Percentiles rank a stretch among this genome's conserved stretches.
Evolutionary conservation across 2,329 filamentous ascomycete genomes (phyloP).

Genomic region (Colletotrichum musicola): DNA sequence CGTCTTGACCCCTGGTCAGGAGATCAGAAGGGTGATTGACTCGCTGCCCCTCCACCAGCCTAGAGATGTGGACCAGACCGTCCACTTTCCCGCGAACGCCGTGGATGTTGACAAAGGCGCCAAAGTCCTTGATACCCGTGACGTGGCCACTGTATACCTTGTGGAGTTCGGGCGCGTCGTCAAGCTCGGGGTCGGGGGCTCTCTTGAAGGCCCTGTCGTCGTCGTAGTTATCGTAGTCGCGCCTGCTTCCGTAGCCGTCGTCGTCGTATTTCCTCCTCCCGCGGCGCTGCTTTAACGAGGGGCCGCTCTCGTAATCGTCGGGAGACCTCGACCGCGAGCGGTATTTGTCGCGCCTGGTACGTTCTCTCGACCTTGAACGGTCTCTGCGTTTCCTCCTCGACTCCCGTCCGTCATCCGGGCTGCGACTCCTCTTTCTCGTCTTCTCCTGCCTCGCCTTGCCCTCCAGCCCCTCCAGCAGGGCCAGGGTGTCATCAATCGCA

Average conservation of each 20-base stretch:
- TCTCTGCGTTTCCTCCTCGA: conserved; percentile 56
- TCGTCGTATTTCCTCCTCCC: conserved; percentile 60
- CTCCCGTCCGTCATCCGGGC: conserved; percentile 61
- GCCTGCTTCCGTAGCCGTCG: conserved; percentile 66
- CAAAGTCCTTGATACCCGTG: conserved; percentile 94
- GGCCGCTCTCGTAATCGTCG: conserved; percentile 62
- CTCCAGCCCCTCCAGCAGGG: conserved; percentile 88
- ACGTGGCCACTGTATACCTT: conserved; percentile 94
- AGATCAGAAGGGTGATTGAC: conserved; percentile 94
- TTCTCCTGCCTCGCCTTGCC: conserved; percentile 67
- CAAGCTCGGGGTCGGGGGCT: conserved; percentile 79
- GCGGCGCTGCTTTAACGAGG: conserved; percentile 43
- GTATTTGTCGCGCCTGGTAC: conserved; percentile 51
- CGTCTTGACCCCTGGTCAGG: conserved; percentile 81
- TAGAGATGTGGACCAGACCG: conserved; percentile 93
- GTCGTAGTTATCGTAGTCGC: conserved; percentile 59
- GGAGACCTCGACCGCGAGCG: conserved; percentile 54
- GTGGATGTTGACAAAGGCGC: conserved; percentile 92
- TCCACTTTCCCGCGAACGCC: conserved; percentile 91
- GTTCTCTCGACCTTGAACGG: conserved; percentile 57
- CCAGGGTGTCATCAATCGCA: conserved; percentile 92
- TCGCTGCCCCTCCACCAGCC: conserved; percentile 84
- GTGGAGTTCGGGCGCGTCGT: conserved; percentile 83
- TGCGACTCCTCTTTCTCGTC: conserved; percentile 70
- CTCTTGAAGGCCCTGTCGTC: conserved; percentile 73